These are phyloP conservation scores for thale cress (Arabidopsis thaliana) DNA, from an alignment of 345 rosid species.

Conservation along the genomic window TAIR10.1 NC_003070.9:6518001-6518500, in stretches of 20 bases:
- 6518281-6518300: constrained; percentile 82
- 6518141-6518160: neutral
- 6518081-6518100: neutral
- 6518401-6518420: neutral
- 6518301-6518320: constrained; percentile 69
- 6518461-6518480: constrained; percentile 1
- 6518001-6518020: constrained; percentile 89
- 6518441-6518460: neutral
- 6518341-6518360: neutral
- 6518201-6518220: constrained; percentile 12
- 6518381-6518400: constrained; percentile 1
- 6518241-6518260: constrained; percentile 63
- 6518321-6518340: constrained; percentile 91
- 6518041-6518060: constrained; percentile 72
- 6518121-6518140: constrained; percentile 4
- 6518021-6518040: constrained; percentile 84
- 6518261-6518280: constrained; percentile 75
- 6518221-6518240: constrained; percentile 68
- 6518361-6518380: neutral
- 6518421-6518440: neutral
- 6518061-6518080: constrained; percentile 51
- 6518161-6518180: neutral
- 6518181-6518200: neutral
- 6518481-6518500: neutral
- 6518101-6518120: neutral